Base-by-base conservation (phyloP, 352 stramenopile genomes). In the Phytophthora crassamura region DNA sequence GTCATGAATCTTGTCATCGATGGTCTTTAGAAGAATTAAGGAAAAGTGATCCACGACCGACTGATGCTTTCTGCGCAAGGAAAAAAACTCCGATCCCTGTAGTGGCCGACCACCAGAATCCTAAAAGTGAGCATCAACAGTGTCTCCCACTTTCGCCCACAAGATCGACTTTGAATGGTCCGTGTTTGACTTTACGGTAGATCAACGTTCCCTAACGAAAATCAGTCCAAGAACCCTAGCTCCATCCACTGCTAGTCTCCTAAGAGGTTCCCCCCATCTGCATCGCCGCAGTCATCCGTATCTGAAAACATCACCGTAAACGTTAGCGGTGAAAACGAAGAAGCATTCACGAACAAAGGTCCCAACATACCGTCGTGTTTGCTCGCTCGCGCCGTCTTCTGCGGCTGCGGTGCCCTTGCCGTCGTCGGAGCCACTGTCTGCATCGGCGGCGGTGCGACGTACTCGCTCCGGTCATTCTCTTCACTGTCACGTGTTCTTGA, bases 251-350 rank as follows among this genome's bases (percentile, higher is more conserved):
- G 6, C 35, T 76, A 92, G 62, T 94, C 86, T 59, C 78, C 78
- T 53, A 92, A 67, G 43, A 94, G 65, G 41, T 92, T 89, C 28
- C 84, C 82, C 8, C 93, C 84, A 41, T 95, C 84, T 0, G 86
- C 86, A 39, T 93, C 83, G 22, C 83, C 84, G 81, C 84, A 95
- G 59, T 95, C 86, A 40, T 95, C 83, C 15, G 78, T 73, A n/a
- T 88, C 80, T 90, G 47, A 70, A 48, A 3, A 15, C 48, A 59
- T 35, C 38, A 25, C 5, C 39, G 51, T 25, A 63, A 46, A 58
- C 45, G 32, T 55, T 30, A 59, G n/a, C 11, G 12, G 14, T 20
- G 9, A 36, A 42, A 18, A 4, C 39, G 66, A 46, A 36, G 38
- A 43, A 18, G 22, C 40, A 64, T 30, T 47, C 20, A 35, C 5